phyloP scores from a whole-genome alignment of 2,329 filamentous ascomycete genomes.

The Corniculantispora saksenae region DNA sequence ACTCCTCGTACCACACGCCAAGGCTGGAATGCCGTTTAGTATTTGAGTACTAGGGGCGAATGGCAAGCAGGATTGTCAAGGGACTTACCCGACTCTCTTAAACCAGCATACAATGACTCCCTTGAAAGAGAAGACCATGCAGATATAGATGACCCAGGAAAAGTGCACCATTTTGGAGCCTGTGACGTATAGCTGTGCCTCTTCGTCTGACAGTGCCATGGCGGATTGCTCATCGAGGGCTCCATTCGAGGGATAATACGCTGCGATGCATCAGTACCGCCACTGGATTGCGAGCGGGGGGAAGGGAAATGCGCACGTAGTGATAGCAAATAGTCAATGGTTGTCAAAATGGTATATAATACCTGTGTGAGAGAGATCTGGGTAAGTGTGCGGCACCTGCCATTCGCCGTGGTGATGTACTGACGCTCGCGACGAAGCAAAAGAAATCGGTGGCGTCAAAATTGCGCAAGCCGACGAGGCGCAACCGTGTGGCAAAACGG shows the following conservation, averaged over 20 bases:
- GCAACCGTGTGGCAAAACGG: slow-evolving; percentile 1
- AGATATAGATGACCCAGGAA: slow-evolving; percentile 18
- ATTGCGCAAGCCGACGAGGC: slow-evolving; percentile 5
- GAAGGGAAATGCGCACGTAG: not conserved
- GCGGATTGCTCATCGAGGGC: slow-evolving; percentile 11
- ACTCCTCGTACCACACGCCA: slow-evolving; percentile 6
- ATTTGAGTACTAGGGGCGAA: not conserved
- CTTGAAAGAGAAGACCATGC: slow-evolving; percentile 19
- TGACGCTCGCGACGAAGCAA: not conserved
- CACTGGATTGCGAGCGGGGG: not conserved
- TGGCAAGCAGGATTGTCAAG: too few species aligned
- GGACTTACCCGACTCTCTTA: too few species aligned
- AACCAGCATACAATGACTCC: slow-evolving; percentile 12
- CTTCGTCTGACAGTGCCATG: slow-evolving; percentile 3
- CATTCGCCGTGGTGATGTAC: not conserved
- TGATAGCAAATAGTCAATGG: not conserved
- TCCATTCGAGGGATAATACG: slow-evolving; percentile 12
- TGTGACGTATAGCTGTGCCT: not conserved
- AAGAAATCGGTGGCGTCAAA: slow-evolving; percentile 14
- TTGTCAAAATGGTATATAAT: not conserved
- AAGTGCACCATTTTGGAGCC: slow-evolving; percentile 15
- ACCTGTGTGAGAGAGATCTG: not conserved
- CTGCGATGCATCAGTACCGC: not conserved
- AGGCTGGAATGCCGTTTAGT: not conserved
- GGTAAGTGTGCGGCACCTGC: not conserved